These are phyloP conservation scores for Plasmopara muralis DNA, from an alignment of 352 stramenopile species.

Conservation along the genomic window DNA sequence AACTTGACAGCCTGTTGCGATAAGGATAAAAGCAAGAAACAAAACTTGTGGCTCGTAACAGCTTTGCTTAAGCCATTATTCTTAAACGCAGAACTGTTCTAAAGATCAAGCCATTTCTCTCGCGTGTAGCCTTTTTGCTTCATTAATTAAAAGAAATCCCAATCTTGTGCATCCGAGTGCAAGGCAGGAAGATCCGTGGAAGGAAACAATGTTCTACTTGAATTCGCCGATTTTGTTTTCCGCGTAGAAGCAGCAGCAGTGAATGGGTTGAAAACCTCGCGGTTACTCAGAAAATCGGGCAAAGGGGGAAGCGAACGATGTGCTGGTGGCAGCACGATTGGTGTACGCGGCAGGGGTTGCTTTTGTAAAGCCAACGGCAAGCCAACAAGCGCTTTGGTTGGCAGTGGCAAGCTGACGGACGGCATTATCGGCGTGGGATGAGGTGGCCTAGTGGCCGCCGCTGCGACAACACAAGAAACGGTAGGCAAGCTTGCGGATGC, in stretches of 20 bases:
- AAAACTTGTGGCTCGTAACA: too few species aligned
- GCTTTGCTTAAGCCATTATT: neutral
- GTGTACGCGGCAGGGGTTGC: conserved; percentile 28
- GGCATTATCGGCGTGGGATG: conserved; percentile 25
- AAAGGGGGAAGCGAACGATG: conserved; percentile 48
- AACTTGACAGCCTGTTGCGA: conserved; percentile 72
- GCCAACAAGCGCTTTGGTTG: conserved; percentile 19
- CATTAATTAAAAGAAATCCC: conserved; percentile 12
- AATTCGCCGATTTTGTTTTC: conserved; percentile 5
- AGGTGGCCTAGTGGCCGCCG: conserved; percentile 16
- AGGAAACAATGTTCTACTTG: conserved; percentile 39
- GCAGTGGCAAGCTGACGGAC: conserved; percentile 25
- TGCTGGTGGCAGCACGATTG: conserved; percentile 45
- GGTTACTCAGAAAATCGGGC: conserved; percentile 56
- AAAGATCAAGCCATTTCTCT: neutral
- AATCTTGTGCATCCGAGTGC: conserved; percentile 34
- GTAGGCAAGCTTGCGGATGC: conserved; percentile 16
- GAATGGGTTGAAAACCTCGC: conserved; percentile 49
- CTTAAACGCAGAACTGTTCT: neutral
- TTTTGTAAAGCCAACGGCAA: conserved; percentile 20
- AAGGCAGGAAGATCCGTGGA: conserved; percentile 32
- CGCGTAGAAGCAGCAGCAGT: conserved; percentile 18
- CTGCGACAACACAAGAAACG: conserved; percentile 18
- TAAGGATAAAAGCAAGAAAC: conserved; percentile 17
- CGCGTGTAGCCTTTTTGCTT: too few species aligned